Evolutionary conservation across 2,329 filamentous ascomycete genomes (phyloP).

Genomic region (Aspergillus niger): DNA sequence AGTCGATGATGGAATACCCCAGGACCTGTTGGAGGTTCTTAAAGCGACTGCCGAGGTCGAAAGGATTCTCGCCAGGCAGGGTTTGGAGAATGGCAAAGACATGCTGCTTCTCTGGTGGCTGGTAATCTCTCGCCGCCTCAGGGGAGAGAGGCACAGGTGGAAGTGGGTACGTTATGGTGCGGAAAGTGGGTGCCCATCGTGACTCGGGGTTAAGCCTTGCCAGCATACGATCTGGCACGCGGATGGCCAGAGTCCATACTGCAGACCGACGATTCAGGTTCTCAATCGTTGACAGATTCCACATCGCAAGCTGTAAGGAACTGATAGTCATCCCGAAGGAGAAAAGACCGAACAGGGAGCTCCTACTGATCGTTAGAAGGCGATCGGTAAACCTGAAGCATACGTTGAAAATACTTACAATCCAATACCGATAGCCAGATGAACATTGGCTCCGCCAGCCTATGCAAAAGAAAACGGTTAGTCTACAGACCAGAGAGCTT

Average conservation of each 20-base stretch:
- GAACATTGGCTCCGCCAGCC: conserved; percentile 52
- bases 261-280: conserved; percentile 63
- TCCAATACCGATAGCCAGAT: conserved; percentile 67
- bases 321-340: conserved; percentile 73
- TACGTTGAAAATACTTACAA: conserved; percentile 47
- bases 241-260: conserved; percentile 73
- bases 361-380: conserved; percentile 36
- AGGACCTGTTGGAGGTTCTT: conserved; percentile 79
- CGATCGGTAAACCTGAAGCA: conserved; percentile 10
- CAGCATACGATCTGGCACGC: conserved; percentile 57
- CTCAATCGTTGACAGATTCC: conserved; percentile 85
- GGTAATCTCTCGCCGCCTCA: conserved; percentile 21
- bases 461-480: conserved; percentile 25
- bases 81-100: conserved; percentile 80
- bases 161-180: conserved; percentile 46
- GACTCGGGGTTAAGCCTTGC: conserved; percentile 40
- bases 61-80: conserved; percentile 76
- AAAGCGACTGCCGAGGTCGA: conserved; percentile 68
- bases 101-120: conserved; percentile 51
- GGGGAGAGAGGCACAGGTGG: conserved; percentile 26
- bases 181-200: conserved; percentile 36
- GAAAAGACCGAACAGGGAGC: conserved; percentile 78
- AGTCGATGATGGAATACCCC: conserved; percentile 70
- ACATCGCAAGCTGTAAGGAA: conserved; percentile 67
- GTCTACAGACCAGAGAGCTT: not conserved